Conservation (phyloP, 1,284 basidiomycete species). For the Exobasidium cylindrosporum region DNA sequence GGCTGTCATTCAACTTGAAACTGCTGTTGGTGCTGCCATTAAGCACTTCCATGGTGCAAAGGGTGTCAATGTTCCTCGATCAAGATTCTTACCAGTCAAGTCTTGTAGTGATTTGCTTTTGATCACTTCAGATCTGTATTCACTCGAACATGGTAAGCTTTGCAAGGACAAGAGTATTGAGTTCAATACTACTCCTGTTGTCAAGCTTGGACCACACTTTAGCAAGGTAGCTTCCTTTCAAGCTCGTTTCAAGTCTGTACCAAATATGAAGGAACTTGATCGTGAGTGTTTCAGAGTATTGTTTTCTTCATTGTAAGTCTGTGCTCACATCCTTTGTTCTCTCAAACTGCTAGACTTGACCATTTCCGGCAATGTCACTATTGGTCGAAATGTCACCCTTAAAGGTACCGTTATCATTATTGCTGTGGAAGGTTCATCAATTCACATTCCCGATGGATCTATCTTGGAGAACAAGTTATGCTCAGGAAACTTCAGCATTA, state of each 20-base stretch:
- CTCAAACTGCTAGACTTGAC: slow-evolving; percentile 65
- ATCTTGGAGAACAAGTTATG: slow-evolving; percentile 78
- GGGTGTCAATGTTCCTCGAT: slow-evolving; percentile 96
- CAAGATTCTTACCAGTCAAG: slow-evolving; percentile 94
- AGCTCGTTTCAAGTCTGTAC: slow-evolving; percentile 95
- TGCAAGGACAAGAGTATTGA: slow-evolving; percentile 64
- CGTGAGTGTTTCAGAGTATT: not conserved
- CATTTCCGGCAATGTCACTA: slow-evolving; percentile 92
- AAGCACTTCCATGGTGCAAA: slow-evolving; percentile 89
- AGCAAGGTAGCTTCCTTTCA: slow-evolving; percentile 92
- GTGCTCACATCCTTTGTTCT: slow-evolving; percentile 48
- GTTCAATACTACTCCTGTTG: slow-evolving; percentile 86
- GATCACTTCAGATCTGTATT: slow-evolving; percentile 97
- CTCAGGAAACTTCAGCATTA: slow-evolving; percentile 55
- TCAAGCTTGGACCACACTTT: slow-evolving; percentile 83
- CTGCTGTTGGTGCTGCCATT: slow-evolving; percentile 94
- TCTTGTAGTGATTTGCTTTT: slow-evolving; percentile 66
- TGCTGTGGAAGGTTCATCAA: slow-evolving; percentile 88
- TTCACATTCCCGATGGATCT: slow-evolving; percentile 92
- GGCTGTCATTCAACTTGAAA: slow-evolving; percentile 87
- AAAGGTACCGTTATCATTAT: slow-evolving; percentile 63
- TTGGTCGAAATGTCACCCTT: slow-evolving; percentile 82
- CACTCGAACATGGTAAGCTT: slow-evolving; percentile 87
- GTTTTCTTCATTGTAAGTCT: not conserved
- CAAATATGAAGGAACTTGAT: slow-evolving; percentile 77